These are phyloP conservation scores for Perkinsus olseni DNA, from an alignment of 169 alveolate species.

Conservation along the genomic window DNA sequence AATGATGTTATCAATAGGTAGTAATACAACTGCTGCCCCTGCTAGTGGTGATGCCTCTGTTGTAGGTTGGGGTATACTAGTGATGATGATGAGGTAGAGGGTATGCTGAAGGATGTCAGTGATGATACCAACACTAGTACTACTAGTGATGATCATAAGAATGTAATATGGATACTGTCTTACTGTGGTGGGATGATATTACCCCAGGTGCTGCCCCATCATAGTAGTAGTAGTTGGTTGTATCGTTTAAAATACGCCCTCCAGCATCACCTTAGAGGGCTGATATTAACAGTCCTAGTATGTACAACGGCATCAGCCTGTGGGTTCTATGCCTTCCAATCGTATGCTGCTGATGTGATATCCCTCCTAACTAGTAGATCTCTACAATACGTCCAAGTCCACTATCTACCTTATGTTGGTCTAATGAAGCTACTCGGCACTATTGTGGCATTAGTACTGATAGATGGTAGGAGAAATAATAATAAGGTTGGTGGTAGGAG, in stretches of 20 bases:
- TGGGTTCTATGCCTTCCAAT: background rate
- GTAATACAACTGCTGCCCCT: background rate
- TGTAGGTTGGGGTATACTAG: background rate
- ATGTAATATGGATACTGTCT: no score
- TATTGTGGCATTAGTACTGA: background rate
- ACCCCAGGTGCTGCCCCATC: background rate
- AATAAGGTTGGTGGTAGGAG: background rate
- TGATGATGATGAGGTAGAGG: background rate
- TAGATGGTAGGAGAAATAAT: background rate
- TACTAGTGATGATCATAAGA: background rate
- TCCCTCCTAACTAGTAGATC: background rate
- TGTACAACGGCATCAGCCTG: background rate
- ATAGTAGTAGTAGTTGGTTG: background rate
- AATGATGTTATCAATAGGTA: background rate
- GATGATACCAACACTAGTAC: no score
- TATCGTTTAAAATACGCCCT: background rate
- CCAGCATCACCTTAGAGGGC: background rate
- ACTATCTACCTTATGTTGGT: background rate
- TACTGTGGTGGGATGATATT: background rate
- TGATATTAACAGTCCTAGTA: background rate
- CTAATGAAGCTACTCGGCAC: background rate
- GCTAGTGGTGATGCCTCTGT: no score
- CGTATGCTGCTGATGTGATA: background rate
- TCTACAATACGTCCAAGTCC: background rate
- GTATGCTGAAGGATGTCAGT: background rate